These are phyloP conservation scores for Suhomyces canberraensis DNA, from an alignment of 805 yeast species.

Conservation along the genomic window DNA sequence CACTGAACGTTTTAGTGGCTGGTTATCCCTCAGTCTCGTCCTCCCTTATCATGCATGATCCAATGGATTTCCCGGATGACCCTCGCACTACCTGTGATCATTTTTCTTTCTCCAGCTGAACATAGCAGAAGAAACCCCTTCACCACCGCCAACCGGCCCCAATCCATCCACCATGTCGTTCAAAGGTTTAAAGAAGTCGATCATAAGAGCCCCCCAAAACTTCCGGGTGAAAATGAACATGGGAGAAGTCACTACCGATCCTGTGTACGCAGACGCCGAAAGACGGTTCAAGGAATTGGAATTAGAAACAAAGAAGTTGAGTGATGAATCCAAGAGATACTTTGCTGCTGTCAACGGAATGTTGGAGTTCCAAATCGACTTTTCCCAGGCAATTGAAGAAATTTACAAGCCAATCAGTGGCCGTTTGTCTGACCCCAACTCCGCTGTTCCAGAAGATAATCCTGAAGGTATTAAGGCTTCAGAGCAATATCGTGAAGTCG, in stretches of 20 bases:
- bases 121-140: no score
- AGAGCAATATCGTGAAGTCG: constrained; percentile 85
- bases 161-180: constrained; percentile 75
- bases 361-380: constrained; percentile 90
- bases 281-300: constrained; percentile 93
- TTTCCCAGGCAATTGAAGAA: constrained; percentile 93
- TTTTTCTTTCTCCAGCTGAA: no score
- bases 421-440: constrained; percentile 82
- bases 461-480: constrained; percentile 96
- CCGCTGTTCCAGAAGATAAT: constrained; percentile 84
- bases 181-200: constrained; percentile 79
- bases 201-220: constrained; percentile 86
- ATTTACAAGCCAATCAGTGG: constrained; percentile 96
- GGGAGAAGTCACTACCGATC: constrained; percentile 62
- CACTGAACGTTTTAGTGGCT: no score
- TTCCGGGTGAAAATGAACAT: constrained; percentile 88
- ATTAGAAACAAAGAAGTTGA: constrained; percentile 79
- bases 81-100: no score
- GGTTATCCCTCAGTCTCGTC: no score
- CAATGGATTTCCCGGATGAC: no score
- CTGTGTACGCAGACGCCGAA: constrained; percentile 94
- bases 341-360: constrained; percentile 89
- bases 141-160: no score
- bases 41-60: no score
- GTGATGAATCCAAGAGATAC: constrained; percentile 87